These are phyloP conservation scores for Boletus patriciae DNA, from an alignment of 768 basidiomycete genomes.

Conservation along the genomic window DNA sequence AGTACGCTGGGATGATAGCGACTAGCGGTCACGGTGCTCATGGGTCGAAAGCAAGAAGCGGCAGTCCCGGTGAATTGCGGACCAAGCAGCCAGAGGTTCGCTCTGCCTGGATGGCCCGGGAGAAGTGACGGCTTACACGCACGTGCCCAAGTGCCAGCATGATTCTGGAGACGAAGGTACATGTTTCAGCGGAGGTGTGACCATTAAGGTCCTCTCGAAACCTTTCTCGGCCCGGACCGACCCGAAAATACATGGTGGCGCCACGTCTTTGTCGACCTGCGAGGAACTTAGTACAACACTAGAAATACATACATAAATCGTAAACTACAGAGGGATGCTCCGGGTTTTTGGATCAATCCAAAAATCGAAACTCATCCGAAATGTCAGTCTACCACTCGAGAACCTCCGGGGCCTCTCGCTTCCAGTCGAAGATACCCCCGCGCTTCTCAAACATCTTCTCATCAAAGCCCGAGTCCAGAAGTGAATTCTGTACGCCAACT, in stretches of 20 bases:
- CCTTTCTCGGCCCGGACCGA: not conserved
- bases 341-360: not conserved
- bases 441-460: constrained; percentile 30
- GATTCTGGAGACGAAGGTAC: not conserved
- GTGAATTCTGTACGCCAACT: constrained; percentile 34
- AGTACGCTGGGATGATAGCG: constrained; percentile 12
- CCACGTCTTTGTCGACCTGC: too few relatives aligned
- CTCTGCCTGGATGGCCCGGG: not conserved
- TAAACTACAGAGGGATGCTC: not conserved
- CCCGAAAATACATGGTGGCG: not conserved
- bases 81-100: not conserved
- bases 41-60: not conserved
- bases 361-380: not conserved
- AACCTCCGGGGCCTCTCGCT: constrained; percentile 5
- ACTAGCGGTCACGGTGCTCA: not conserved
- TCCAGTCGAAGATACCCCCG: constrained; percentile 41
- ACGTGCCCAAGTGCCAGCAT: not conserved
- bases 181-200: not conserved
- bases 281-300: too few relatives aligned
- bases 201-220: too few relatives aligned
- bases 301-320: too few relatives aligned
- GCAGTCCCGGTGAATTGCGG: not conserved
- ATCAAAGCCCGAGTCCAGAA: constrained; percentile 38
- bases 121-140: not conserved
- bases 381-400: constrained; percentile 1